Evolutionary conservation across 345 rosid genomes (phyloP).

Genomic region (Rhodamnia argentea): DNA sequence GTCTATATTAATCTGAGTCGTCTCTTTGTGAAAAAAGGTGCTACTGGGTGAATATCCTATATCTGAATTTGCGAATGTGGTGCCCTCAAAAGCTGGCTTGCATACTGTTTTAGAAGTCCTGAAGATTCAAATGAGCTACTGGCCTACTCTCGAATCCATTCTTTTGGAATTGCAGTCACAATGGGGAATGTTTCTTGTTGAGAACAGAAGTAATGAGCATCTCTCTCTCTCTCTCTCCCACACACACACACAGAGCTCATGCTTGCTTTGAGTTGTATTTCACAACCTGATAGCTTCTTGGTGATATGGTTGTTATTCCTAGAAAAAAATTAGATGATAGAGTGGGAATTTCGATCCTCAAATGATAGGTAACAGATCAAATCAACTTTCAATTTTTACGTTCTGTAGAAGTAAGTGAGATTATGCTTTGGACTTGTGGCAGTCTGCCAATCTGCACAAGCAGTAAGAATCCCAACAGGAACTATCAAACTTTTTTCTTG

Average conservation of each 20-base stretch:
- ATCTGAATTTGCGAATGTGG: slow-evolving; percentile 17
- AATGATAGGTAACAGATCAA: neutral
- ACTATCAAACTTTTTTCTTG: neutral
- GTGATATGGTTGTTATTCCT: neutral
- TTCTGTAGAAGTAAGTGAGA: neutral
- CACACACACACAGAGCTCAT: neutral
- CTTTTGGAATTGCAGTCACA: slow-evolving; percentile 42
- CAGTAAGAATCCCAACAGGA: neutral
- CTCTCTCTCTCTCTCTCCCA: neutral
- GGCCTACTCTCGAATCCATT: slow-evolving; percentile 47
- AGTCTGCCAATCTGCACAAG: neutral
- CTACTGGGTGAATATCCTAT: slow-evolving; percentile 60
- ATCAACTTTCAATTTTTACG: neutral
- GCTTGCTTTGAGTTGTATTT: neutral
- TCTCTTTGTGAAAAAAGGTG: slow-evolving; percentile 28
- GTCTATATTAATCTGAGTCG: slow-evolving; percentile 1
- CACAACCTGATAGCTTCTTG: neutral
- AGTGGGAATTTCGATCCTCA: neutral
- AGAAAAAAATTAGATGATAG: neutral
- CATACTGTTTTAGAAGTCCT: slow-evolving; percentile 71
- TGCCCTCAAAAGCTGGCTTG: slow-evolving; percentile 63
- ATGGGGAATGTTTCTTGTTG: slow-evolving; percentile 25
- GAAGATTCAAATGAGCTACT: slow-evolving; percentile 68
- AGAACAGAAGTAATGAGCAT: slow-evolving; percentile 48
- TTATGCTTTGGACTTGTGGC: neutral